Base-by-base conservation (phyloP, 2,329 filamentous ascomycete species). In the Penicillium sp. region DNA sequence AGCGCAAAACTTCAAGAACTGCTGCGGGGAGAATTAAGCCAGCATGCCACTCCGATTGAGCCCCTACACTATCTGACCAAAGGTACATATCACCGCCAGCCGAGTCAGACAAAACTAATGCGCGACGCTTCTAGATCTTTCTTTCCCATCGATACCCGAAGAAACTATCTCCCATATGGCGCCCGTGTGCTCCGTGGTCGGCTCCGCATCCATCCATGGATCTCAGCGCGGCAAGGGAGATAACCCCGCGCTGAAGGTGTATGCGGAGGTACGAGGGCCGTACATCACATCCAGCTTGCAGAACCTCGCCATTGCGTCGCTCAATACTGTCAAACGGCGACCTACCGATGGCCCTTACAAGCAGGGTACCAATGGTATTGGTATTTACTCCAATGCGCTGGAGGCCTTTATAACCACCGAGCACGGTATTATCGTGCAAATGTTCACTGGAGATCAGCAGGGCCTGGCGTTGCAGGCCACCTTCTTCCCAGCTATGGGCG, bases 61-160 rank as follows among this genome's bases (percentile, higher is more conserved):
- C 92, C 94, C 8, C 78, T 99, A 42, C 90, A 96, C 73, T 97
- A 88, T 69, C 88, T 97, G 66, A 97, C 91, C 17, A 97, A 97
- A 75, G 85, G 91, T 78, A 53, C n/a, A 17, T 40, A 16, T 4
- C n/a, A 25, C 8, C 19, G 22, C 31, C n/a, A 14, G 31, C 28
- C 28, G 12, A 22, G 3, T 17, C 11, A 44, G 28, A 11, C 25
- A 9, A 38, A 37, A 40, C 55, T 63, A 33, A 65, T 43, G 19
- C 19, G 26, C 36, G 11, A 31, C 16, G 22, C 19, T 19, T 14
- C 6, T 58, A 84, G 82, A 84, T 47, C 78, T 84, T 14, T 85
- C 89, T 1, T 99, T 97, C 66, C 94, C 94, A 9, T 80, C 87
- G 10, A 82, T 97, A 28, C 82, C 88, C 1, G 84, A 88, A 61